Percentiles rank a stretch among this genome's conserved stretches.
Conservation (phyloP, 768 basidiomycete genomes). For the Termitomyces sp. region DNA sequence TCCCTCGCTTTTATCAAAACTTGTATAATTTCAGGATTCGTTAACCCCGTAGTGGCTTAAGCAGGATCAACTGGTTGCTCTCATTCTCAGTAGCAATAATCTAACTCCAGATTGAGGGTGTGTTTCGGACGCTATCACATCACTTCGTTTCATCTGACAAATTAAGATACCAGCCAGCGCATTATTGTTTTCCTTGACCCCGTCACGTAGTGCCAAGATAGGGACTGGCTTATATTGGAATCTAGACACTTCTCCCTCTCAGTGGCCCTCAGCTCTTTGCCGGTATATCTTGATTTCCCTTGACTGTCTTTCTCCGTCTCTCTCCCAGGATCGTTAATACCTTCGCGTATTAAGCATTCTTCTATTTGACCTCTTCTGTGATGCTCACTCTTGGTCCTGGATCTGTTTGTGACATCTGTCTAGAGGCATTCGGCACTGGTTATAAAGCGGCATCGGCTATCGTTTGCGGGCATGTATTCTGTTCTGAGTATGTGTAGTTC, state of each 20-base stretch:
- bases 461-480: constrained; percentile 70
- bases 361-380: constrained; percentile 18
- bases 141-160: not conserved
- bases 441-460: constrained; percentile 58
- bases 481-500: constrained; percentile 32
- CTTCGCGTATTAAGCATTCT: constrained; percentile 2
- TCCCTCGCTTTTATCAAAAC: not conserved
- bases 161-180: not conserved
- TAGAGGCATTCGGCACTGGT: constrained; percentile 52
- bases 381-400: constrained; percentile 65
- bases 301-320: not conserved
- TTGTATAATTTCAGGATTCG: not conserved
- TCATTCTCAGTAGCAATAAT: not conserved
- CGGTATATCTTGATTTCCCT: not conserved
- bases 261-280: not conserved
- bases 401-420: constrained; percentile 74
- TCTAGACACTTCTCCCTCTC: not conserved
- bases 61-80: not conserved
- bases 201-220: not conserved
- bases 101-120: not conserved
- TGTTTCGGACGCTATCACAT: constrained; percentile 2
- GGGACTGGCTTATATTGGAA: not conserved
- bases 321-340: constrained; percentile 4
- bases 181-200: not conserved
- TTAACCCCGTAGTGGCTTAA: constrained; percentile 4